Conservation (phyloP, 1,284 basidiomycete genomes). For the Tylopilus sp. region DNA sequence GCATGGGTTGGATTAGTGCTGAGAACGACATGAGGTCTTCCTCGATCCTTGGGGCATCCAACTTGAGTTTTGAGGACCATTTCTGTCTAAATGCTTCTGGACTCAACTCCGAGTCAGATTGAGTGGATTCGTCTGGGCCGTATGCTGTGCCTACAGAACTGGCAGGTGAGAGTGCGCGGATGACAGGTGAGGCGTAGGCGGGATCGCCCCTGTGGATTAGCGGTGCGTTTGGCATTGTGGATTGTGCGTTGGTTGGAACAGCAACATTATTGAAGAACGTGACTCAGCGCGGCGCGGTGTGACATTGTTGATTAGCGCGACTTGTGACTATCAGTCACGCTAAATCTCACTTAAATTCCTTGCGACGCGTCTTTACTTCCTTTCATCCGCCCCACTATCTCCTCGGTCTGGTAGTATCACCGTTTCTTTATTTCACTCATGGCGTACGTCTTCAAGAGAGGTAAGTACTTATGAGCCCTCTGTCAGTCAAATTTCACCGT, state of each 20-base stretch:
- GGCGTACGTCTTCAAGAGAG: conserved; percentile 79
- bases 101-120: conserved; percentile 61
- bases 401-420: conserved; percentile 16
- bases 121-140: conserved; percentile 63
- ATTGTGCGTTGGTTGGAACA: too few species aligned
- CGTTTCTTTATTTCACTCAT: conserved; percentile 43
- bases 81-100: conserved; percentile 60
- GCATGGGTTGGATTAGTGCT: conserved; percentile 35
- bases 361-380: conserved; percentile 40
- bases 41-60: conserved; percentile 42
- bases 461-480: conserved; percentile 48
- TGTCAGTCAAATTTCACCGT: conserved; percentile 19
- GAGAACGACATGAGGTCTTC: conserved; percentile 40
- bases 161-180: conserved; percentile 71
- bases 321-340: conserved; percentile 43
- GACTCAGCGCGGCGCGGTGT: conserved; percentile 38
- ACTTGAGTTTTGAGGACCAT: conserved; percentile 52
- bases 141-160: conserved; percentile 74
- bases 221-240: conserved; percentile 37
- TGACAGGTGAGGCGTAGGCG: conserved; percentile 68
- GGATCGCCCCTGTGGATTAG: conserved; percentile 47
- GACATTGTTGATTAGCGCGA: conserved; percentile 44
- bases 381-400: conserved; percentile 45
- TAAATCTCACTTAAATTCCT: conserved; percentile 39
- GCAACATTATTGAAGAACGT: conserved; percentile 9